phyloP scores from a whole-genome alignment of 192 early-diverging fungal species.

The Irineochytrium annulatum region DNA sequence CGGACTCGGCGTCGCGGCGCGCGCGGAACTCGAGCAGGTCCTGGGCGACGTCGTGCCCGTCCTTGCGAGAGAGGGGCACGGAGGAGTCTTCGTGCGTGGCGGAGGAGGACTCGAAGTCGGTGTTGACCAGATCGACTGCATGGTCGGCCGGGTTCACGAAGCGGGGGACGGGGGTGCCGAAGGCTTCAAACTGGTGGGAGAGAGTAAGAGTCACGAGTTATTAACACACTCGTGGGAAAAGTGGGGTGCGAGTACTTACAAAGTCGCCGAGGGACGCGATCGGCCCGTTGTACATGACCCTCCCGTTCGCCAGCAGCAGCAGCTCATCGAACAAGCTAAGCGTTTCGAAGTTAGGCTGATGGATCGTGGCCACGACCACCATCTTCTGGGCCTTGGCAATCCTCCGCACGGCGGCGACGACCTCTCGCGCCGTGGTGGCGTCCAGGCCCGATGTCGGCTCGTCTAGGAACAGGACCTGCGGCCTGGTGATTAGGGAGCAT shows the following conservation, averaged over 20 bases:
- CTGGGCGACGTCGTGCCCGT: slow-evolving; percentile 15
- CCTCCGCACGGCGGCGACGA: slow-evolving; percentile 66
- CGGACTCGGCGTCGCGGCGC: slow-evolving; percentile 3
- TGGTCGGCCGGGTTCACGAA: slow-evolving; percentile 59
- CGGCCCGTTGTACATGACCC: slow-evolving; percentile 45
- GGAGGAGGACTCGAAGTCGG: slow-evolving; percentile 9
- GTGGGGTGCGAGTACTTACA: slow-evolving; percentile 10
- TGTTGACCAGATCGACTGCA: slow-evolving; percentile 52
- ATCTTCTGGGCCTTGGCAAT: slow-evolving; percentile 51
- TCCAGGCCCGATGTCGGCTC: slow-evolving; percentile 65
- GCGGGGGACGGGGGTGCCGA: slow-evolving; percentile 48
- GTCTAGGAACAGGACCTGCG: slow-evolving; percentile 52
- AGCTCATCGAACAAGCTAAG: slow-evolving; percentile 75
- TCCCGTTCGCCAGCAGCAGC: slow-evolving; percentile 64
- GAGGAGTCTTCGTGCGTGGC: neutral
- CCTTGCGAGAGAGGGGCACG: too few relatives aligned
- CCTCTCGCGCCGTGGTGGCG: slow-evolving; percentile 58
- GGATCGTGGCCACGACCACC: slow-evolving; percentile 72
- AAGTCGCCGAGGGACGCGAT: slow-evolving; percentile 46
- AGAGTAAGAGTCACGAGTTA: neutral
- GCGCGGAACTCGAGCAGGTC: slow-evolving; percentile 16
- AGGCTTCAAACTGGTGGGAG: neutral
- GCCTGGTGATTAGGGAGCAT: slow-evolving; percentile 62
- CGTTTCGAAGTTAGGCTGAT: slow-evolving; percentile 74
- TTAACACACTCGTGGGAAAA: slow-evolving; percentile 12